Evolutionary conservation across 139 green algal genomes (phyloP).

Genomic region (Astrephomene gubernaculifera): DNA sequence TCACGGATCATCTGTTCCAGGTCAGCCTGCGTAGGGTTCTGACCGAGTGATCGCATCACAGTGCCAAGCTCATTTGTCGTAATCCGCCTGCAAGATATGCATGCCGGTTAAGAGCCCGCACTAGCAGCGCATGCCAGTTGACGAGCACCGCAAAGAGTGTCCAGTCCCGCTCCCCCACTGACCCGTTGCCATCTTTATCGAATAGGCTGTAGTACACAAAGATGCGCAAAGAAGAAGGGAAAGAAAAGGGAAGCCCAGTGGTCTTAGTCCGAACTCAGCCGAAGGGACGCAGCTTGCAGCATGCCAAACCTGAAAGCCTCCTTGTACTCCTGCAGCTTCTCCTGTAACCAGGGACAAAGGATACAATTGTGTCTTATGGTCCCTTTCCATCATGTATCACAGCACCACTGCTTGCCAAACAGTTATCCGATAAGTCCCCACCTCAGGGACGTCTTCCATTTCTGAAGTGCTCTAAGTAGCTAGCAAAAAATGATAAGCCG

Average conservation of each 20-base stretch:
- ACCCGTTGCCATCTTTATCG: constrained; percentile 41
- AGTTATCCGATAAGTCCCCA: neutral
- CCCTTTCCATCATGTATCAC: neutral
- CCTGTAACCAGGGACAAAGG: neutral
- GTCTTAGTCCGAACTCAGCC: neutral
- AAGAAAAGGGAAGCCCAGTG: too few relatives aligned
- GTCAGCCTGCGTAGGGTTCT: constrained; percentile 99
- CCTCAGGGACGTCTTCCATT: neutral
- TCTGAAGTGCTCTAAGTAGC: neutral
- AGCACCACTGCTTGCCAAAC: neutral
- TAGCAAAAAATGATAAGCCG: too few relatives aligned
- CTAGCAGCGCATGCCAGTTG: too few relatives aligned
- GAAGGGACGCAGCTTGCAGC: neutral
- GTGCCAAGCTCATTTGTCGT: constrained; percentile 98
- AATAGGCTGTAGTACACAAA: constrained; percentile 15
- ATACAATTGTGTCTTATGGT: neutral
- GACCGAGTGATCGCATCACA: constrained; percentile 98
- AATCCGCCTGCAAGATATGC: too few relatives aligned
- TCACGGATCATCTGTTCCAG: constrained; percentile 99
- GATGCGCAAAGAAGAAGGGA: too few relatives aligned
- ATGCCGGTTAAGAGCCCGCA: too few relatives aligned
- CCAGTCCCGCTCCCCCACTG: too few relatives aligned
- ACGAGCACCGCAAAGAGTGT: too few relatives aligned
- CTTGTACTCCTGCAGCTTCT: neutral
- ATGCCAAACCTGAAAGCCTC: constrained; percentile 21